A percentile compares a stretch with the other conserved stretches of the same genome.
phyloP scores from a whole-genome alignment of 2,329 filamentous ascomycete genomes.

The Fusarium hostae region DNA sequence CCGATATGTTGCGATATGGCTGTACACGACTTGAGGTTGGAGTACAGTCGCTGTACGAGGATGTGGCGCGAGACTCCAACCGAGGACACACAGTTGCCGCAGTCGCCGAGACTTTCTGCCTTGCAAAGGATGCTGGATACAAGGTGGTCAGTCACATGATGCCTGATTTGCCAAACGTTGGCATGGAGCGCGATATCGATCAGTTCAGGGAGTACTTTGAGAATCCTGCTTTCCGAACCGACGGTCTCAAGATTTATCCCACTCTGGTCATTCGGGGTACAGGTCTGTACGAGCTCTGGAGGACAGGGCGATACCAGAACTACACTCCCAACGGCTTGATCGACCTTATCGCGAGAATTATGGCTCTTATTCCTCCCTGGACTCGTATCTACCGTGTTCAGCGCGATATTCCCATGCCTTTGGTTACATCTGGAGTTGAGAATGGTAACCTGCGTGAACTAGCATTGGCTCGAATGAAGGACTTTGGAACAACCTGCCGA shows the following conservation, averaged over 20 bases:
- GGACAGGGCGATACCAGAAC: conserved; percentile 96
- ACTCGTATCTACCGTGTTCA: conserved; percentile 98
- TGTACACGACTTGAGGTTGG: conserved; percentile 95
- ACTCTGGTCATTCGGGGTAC: conserved; percentile 97
- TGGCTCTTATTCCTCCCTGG: conserved; percentile 95
- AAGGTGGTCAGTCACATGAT: conserved; percentile 99
- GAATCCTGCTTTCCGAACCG: conserved; percentile 93
- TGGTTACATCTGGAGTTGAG: conserved; percentile 98
- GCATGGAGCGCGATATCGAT: conserved; percentile 96
- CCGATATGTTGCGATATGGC: conserved; percentile 96
- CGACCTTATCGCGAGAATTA: conserved; percentile 94
- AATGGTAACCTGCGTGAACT: conserved; percentile 96
- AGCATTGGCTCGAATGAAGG: conserved; percentile 96
- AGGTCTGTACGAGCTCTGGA: conserved; percentile 96
- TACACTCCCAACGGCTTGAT: conserved; percentile 98
- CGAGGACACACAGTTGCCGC: conserved; percentile 94
- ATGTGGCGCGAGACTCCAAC: conserved; percentile 98
- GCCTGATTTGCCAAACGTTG: conserved; percentile 97
- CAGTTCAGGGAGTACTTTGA: conserved; percentile 99
- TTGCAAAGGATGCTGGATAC: conserved; percentile 98
- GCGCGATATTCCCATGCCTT: conserved; percentile 98
- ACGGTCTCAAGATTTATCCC: conserved; percentile 97
- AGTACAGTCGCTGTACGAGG: conserved; percentile 96
- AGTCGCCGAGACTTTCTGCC: conserved; percentile 94
- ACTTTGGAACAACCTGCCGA: conserved; percentile 96